Evolutionary conservation across 1,139 yeast species (phyloP), one percentile per base, ranked within the genome.

Genomic region (Geotrichum armillariae): DNA sequence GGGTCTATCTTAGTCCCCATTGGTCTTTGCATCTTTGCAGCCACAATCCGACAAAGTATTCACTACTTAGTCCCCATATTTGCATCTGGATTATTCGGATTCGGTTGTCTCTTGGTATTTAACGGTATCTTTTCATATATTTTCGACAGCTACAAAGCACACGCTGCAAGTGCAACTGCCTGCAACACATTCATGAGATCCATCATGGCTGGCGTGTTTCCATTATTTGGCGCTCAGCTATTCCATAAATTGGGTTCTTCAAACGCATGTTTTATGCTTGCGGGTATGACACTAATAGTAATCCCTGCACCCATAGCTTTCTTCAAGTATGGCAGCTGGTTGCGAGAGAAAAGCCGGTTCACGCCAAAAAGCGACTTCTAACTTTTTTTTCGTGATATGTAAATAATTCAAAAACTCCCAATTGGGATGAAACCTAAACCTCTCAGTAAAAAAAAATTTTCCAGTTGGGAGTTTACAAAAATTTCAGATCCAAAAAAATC

Each of bases 81-180:
- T n/a, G 79, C 85, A 0, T 78, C 82, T 29, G 67, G 73, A 4
- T 73, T 83, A 12, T 75, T 78, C 55, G 85, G 83, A 0, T 68
- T 74, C 57, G 83, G 83, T 1, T 68, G 76, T 53, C 74, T 79
- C 53, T 68, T 76, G 60, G 69, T 77, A 60, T 67, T 71, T 73
- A 56, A 74, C 66, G 65, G 75, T 64, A 61, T 71, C 58, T 61
- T 79, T 57, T 67, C 72, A 38, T 81, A 80, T 57, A 69, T 80
- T 32, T 76, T 76, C 14, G 78, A 77, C 62, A 76, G 79, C 0
- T 81, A 79, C 59, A 66, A 67, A 8, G 75, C 73, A 52, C 18
- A 33, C 11, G 80, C 85, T 14, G 89, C 89, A 0, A 78, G 85
- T 16, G 87, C 84, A 0, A 68, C 82, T 66, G 87, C 87, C 9